phyloP scores from a whole-genome alignment of 129 eudicot species.

The Saposhnikovia divaricata region DNA sequence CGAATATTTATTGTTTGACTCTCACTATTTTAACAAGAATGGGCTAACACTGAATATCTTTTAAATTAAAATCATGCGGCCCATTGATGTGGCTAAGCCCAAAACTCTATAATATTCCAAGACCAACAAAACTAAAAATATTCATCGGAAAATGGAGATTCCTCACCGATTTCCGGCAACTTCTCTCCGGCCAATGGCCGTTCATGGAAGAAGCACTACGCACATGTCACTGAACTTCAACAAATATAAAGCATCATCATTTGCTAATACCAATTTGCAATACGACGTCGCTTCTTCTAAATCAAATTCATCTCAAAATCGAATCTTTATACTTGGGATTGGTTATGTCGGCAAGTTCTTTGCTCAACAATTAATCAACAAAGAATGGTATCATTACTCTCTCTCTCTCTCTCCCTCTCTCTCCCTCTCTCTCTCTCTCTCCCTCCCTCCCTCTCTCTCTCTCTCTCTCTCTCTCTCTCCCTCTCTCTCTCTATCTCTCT shows the following conservation, averaged over 20 bases:
- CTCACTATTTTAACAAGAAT: too few species aligned
- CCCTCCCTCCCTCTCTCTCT: neutral
- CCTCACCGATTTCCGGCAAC: slow-evolving; percentile 18
- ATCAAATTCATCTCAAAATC: slow-evolving; percentile 19
- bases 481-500: neutral
- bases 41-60: too few species aligned
- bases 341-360: slow-evolving; percentile 85
- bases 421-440: neutral
- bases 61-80: too few species aligned
- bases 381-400: slow-evolving; percentile 51
- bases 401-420: neutral
- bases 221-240: neutral
- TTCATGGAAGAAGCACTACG: neutral
- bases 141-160: slow-evolving; percentile 14
- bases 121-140: neutral
- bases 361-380: slow-evolving; percentile 45
- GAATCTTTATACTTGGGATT: slow-evolving; percentile 81
- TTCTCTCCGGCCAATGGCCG: slow-evolving; percentile 2
- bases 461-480: neutral
- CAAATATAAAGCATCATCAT: neutral
- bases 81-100: neutral
- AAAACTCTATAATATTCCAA: neutral
- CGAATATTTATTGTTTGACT: too few species aligned
- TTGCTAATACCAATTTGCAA: neutral
- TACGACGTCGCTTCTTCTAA: slow-evolving; percentile 6